Evolutionary conservation across 345 rosid genomes (phyloP).

Genomic region (Erysimum cheiranthoides): DNA sequence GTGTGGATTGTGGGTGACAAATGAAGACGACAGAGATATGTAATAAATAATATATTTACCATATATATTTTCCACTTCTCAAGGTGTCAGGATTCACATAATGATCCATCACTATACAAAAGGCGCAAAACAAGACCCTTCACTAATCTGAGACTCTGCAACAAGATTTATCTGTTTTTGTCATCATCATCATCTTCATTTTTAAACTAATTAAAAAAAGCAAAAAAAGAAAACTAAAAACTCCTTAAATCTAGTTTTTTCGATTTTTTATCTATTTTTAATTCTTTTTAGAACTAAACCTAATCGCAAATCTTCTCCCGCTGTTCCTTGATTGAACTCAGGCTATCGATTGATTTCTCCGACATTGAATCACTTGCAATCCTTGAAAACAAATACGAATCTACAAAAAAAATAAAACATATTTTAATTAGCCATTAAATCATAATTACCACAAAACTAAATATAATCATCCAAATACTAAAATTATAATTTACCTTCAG

Average conservation of each 20-base stretch:
- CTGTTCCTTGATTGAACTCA: constrained; percentile 39
- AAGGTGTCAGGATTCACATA: constrained; percentile 50
- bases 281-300: not conserved
- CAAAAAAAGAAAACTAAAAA: constrained; percentile 8
- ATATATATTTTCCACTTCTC: constrained; percentile 5
- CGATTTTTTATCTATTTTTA: not conserved
- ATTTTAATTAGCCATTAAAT: not conserved
- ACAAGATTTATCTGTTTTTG: constrained; percentile 40
- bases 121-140: constrained; percentile 31
- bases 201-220: not conserved
- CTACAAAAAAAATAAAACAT: constrained; percentile 26
- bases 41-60: constrained; percentile 28
- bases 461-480: not conserved
- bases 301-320: constrained; percentile 40
- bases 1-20: constrained; percentile 10
- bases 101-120: constrained; percentile 55
- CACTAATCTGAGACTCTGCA: constrained; percentile 32
- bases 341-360: constrained; percentile 43
- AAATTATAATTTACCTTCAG: constrained; percentile 47
- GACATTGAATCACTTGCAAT: constrained; percentile 48
- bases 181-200: constrained; percentile 40
- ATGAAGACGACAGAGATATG: constrained; percentile 36
- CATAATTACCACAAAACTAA: not conserved
- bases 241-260: not conserved
- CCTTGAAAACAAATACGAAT: constrained; percentile 51